A percentile compares a stretch with the other conserved stretches of the same genome.
phyloP scores from a whole-genome alignment of 1,139 yeast species.

The Candida albicans region DNA sequence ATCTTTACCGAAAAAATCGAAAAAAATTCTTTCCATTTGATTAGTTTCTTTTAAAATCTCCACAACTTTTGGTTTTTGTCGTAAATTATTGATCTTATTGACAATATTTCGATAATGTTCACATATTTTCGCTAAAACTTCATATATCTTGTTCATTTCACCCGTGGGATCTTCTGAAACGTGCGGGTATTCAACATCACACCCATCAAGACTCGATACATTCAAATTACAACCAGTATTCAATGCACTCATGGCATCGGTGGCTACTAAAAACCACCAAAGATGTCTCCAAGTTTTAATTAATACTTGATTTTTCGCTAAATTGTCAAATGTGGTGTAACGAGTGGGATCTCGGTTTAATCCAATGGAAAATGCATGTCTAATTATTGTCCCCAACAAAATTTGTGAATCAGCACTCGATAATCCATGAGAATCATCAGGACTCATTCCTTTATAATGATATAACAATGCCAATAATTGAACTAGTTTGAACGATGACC shows the following conservation, averaged over 20 bases:
- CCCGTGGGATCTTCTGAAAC: constrained; percentile 19
- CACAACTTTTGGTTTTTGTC: constrained; percentile 34
- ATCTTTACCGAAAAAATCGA: constrained; percentile 44
- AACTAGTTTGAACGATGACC: constrained; percentile 36
- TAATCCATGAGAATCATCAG: constrained; percentile 46
- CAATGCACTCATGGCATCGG: constrained; percentile 37
- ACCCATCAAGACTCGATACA: constrained; percentile 25
- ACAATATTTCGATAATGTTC: constrained; percentile 33
- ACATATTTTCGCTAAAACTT: constrained; percentile 21
- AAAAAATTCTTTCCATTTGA: constrained; percentile 37
- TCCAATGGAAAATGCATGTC: constrained; percentile 46
- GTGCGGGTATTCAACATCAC: constrained; percentile 36
- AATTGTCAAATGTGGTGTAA: constrained; percentile 32
- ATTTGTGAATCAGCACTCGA: constrained; percentile 45
- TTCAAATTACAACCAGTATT: constrained; percentile 36
- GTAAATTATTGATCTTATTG: constrained; percentile 30
- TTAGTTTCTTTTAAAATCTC: constrained; percentile 41
- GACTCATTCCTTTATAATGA: constrained; percentile 40
- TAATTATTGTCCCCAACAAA: constrained; percentile 37
- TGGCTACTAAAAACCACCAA: constrained; percentile 34
- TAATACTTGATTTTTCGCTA: constrained; percentile 28
- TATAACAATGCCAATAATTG: constrained; percentile 34
- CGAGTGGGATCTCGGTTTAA: constrained; percentile 43
- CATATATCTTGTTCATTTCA: constrained; percentile 18
- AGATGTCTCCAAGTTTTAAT: constrained; percentile 38